Conservation (phyloP, 306 rosid genomes). For the Ziziphus jujuba region DNA sequence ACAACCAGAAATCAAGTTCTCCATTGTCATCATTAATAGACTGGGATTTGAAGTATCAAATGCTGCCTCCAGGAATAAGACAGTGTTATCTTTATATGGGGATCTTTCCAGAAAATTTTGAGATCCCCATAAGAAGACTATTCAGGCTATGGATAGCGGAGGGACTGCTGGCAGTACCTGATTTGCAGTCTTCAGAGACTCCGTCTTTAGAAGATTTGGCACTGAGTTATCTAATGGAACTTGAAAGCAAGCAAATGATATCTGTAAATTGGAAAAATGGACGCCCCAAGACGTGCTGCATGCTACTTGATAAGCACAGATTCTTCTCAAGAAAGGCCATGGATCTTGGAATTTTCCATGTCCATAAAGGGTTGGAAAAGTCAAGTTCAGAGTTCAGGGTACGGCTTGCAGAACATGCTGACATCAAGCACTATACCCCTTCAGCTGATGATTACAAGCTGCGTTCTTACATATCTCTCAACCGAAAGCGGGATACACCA, state of each 20-base stretch:
- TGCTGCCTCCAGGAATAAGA: not conserved
- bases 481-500: conserved; percentile 11
- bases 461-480: conserved; percentile 11
- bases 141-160: conserved; percentile 20
- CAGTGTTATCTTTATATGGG: conserved; percentile 17
- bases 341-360: not conserved
- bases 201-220: conserved; percentile 16
- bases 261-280: not conserved
- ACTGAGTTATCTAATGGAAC: not conserved
- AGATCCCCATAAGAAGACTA: conserved; percentile 22
- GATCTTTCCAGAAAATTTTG: conserved; percentile 13
- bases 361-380: not conserved
- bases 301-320: not conserved
- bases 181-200: not conserved
- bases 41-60: not conserved
- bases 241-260: conserved; percentile 1
- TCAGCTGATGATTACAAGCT: not conserved
- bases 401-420: conserved; percentile 3
- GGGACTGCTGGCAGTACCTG: not conserved
- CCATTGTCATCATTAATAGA: no score
- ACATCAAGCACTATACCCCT: not conserved
- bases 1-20: no score
- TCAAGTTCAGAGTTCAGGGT: not conserved
- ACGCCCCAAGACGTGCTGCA: conserved; percentile 16
- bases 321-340: not conserved